These are phyloP conservation scores for Pulveroboletus sp. DNA, from an alignment of 768 basidiomycete genomes.

Conservation along the genomic window DNA sequence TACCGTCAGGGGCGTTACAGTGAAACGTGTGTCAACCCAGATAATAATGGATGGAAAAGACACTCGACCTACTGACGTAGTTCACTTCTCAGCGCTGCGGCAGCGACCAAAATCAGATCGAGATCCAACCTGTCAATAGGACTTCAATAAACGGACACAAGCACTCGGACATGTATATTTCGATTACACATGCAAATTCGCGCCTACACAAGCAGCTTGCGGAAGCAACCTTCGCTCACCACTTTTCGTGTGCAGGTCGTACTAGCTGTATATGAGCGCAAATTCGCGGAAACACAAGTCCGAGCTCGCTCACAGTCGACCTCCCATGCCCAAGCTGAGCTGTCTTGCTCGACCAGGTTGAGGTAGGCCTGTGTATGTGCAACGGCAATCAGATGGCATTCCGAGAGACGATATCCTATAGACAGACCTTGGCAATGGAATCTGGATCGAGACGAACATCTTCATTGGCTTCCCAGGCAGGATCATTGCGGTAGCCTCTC, in stretches of 20 bases:
- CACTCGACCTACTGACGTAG: too few species aligned
- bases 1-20: neutral
- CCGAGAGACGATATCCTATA: neutral
- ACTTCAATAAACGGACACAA: neutral
- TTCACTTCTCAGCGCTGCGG: neutral
- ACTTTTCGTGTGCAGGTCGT: slow-evolving; percentile 51
- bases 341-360: slow-evolving; percentile 62
- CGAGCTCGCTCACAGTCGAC: slow-evolving; percentile 54
- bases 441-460: slow-evolving; percentile 54
- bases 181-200: neutral
- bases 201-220: neutral
- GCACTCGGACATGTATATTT: neutral
- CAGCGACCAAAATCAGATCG: neutral
- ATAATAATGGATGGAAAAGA: neutral
- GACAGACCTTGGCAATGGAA: slow-evolving; percentile 61
- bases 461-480: slow-evolving; percentile 41
- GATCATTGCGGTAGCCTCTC: slow-evolving; percentile 26
- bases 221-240: slow-evolving; percentile 28
- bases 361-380: slow-evolving; percentile 50
- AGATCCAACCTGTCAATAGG: neutral
- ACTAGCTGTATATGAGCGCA: slow-evolving; percentile 24
- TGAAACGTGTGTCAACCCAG: neutral
- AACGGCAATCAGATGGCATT: neutral
- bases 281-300: neutral
- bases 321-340: slow-evolving; percentile 76